Evolutionary conservation across 176 grass and related monocot genomes (phyloP), one percentile per base, ranked within the genome.

Genomic region (Ensete glaucum): DNA sequence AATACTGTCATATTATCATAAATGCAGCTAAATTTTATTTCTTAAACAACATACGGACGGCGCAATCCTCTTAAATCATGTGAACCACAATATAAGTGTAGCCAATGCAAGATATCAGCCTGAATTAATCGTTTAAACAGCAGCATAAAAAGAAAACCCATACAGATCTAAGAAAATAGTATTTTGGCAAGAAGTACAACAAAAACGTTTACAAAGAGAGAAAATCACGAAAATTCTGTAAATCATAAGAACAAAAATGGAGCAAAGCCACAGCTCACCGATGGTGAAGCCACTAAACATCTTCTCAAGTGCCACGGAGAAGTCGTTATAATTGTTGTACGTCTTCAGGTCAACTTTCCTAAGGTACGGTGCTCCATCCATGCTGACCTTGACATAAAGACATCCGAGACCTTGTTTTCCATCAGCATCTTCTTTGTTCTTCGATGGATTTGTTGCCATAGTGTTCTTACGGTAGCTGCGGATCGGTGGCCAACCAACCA

Each of bases 401-500:
- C 85, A 93, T 58, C 71, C 68, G n/a, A 76, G 22, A n/a, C 67
- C 78, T 62, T 89, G 84, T 53, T 89, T 89, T 8, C 78, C 20
- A 11, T 87, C 79, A 17, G 54, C 68, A 17, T 93, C 91, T 11
- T 93, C 87, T 54, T 93, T 87, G 82, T 71, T 85, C 75, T 89
- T 89, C 51, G 73, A 65, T 65, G 88, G 82, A 81, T 75, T 87
- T 68, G 80, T 90, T 11, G 87, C 82, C 85, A 94, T 90, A 0
- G 87, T 90, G 87, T 84, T 88, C 82, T 85, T 94, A 23, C 91
- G 84, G 83, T 94, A 94, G 73, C 85, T 94, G 55, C 91, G 87
- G 62, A 94, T 83, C 79, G 91, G 91, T 55, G 91, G 91, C 91
- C 91, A 94, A 82, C 91, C 91, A 66, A 94, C 91, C 74, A 94